Conservation (phyloP, 257 asterid species). For the Solanum sejunctum region DNA sequence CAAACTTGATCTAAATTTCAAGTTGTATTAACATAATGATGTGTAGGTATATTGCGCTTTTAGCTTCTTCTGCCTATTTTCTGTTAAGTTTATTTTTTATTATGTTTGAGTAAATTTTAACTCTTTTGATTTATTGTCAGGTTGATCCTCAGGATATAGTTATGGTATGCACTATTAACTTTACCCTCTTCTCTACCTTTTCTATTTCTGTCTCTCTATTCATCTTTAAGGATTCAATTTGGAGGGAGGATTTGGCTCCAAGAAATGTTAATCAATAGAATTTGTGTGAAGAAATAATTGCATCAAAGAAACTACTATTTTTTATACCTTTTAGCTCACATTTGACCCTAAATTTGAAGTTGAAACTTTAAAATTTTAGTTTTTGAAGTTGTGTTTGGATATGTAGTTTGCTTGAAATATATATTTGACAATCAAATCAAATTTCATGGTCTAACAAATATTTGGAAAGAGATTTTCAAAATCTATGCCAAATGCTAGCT, state of each 20-base stretch:
- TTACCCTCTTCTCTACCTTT: background rate
- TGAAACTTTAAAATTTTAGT: background rate
- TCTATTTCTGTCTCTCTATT: background rate
- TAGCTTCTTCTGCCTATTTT: background rate
- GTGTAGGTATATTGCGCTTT: background rate
- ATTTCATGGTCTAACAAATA: background rate
- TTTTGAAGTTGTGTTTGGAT: background rate
- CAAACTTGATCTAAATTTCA: background rate
- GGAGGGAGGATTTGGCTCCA: background rate
- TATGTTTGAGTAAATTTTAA: background rate
- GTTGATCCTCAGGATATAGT: constrained; percentile 97
- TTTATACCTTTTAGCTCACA: background rate
- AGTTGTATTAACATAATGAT: background rate
- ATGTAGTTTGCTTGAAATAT: background rate
- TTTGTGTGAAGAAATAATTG: background rate
- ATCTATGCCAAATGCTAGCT: background rate
- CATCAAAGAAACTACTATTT: background rate
- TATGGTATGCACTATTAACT: constrained; percentile 45
- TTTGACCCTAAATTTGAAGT: background rate
- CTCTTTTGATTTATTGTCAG: constrained; percentile 28
- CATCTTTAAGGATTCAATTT: background rate
- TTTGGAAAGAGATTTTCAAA: background rate
- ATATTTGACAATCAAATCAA: background rate
- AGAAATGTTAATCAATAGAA: background rate
- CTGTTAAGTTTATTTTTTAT: background rate